Percentiles rank a stretch among this genome's conserved stretches.
Evolutionary conservation across 2,329 filamentous ascomycete species (phyloP).

Genomic region (Trichothecium roseum): DNA sequence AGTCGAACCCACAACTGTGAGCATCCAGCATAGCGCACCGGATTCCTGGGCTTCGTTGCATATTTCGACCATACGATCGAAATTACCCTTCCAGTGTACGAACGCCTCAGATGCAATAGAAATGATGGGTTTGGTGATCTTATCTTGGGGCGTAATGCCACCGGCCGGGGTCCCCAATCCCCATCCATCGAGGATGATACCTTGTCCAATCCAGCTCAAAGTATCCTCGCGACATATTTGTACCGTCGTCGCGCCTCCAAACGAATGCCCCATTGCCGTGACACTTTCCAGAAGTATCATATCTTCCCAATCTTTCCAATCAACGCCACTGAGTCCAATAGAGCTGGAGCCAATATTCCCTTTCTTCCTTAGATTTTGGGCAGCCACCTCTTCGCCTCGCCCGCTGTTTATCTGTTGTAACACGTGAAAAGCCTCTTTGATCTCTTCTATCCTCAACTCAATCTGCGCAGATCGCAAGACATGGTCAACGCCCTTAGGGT

Average conservation of each 20-base stretch:
- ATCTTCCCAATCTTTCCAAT: conserved; percentile 46
- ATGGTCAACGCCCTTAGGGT: conserved; percentile 47
- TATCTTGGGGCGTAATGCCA: conserved; percentile 31
- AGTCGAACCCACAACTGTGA: conserved; percentile 47
- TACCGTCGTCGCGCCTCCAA: conserved; percentile 54
- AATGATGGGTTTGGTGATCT: conserved; percentile 43
- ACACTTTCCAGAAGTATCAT: conserved; percentile 45
- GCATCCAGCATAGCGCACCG: conserved; percentile 36
- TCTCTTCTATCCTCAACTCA: conserved; percentile 50
- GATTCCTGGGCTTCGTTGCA: conserved; percentile 43
- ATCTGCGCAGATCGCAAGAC: conserved; percentile 52
- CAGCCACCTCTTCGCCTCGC: conserved; percentile 36
- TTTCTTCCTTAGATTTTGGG: conserved; percentile 42
- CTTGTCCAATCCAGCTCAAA: conserved; percentile 48
- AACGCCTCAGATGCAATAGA: conserved; percentile 59
- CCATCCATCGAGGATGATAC: conserved; percentile 59
- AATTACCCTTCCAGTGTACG: conserved; percentile 59
- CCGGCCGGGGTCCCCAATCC: conserved; percentile 36
- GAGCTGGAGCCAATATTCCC: conserved; percentile 50
- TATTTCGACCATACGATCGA: conserved; percentile 43
- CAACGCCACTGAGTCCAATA: conserved; percentile 41
- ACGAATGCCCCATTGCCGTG: conserved; percentile 56
- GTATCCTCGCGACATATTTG: conserved; percentile 46
- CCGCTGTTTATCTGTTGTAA: conserved; percentile 45
- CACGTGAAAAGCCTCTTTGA: conserved; percentile 51